Evolutionary conservation across 768 basidiomycete genomes (phyloP), one percentile per base, ranked within the genome.

Genomic region (Lactifluus piperatus): DNA sequence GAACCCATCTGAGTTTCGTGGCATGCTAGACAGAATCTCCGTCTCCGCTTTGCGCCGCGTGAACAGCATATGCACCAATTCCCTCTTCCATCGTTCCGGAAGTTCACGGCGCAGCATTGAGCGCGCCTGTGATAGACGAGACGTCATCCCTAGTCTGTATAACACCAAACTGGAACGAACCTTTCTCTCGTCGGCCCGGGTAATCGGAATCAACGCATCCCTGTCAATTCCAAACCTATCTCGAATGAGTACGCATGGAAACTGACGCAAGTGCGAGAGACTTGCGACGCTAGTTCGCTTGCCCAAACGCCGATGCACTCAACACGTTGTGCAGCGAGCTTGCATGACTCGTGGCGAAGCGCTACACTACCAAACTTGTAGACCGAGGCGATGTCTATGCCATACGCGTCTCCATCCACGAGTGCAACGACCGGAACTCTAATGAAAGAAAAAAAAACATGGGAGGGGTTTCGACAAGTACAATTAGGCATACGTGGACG

Each of bases 391-490:
- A 99, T 97, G 62, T 95, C 92, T 44, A 98, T 69, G 1, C 97
- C 97, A 69, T 90, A 90, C 0, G 94, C 86, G 69, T 99, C 97
- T 0, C 81, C 86, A 67, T 99, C 97, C 6, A 98, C 88, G 36
- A 98, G 71, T 2, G 80, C 86, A 52, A 88, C 69, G 48, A 97
- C 78, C 0, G 89, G 89, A 36, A 89, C 75, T 6, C 94, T 97
- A 66, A 37, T 13, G 41, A 29, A 30, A 34, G n/a, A 34, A 34
- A 34, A 5, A 47, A 22, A 30, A 39, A 14, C 9, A 27, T 16
- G n/a, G 8, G 29, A 27, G 32, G 46, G 13, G 13, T 43, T 24
- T 24, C 11, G 10, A n/a, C n/a, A 32, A 32, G 8, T 14, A 16
- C 37, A 18, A 54, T 18, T 47, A 46, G 27, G 68, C 73, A 64